phyloP scores from a whole-genome alignment of 2,329 filamentous ascomycete genomes.

The Shiraia bambusicola region DNA sequence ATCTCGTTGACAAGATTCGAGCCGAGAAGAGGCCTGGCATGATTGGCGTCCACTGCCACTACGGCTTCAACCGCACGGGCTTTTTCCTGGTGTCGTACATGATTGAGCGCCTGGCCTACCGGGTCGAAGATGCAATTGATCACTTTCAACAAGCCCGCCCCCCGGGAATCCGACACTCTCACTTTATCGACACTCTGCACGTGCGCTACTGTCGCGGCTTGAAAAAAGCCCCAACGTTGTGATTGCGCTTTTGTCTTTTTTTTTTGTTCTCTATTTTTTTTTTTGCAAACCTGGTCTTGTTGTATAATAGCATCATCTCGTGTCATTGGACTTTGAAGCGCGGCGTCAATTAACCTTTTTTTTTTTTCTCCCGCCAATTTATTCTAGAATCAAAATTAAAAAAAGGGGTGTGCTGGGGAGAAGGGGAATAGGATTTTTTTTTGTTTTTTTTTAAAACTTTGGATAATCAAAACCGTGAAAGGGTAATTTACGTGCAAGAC shows the following conservation, averaged over 20 bases:
- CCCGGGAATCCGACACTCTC: constrained; percentile 83
- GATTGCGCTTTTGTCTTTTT: not conserved
- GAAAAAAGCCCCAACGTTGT: constrained; percentile 35
- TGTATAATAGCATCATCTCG: too few relatives aligned
- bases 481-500: too few relatives aligned
- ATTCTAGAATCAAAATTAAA: too few relatives aligned
- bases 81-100: constrained; percentile 89
- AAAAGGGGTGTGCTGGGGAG: too few relatives aligned
- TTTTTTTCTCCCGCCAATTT: too few relatives aligned
- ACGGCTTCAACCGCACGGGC: constrained; percentile 92
- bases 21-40: constrained; percentile 40
- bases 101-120: constrained; percentile 74
- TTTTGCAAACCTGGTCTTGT: too few relatives aligned
- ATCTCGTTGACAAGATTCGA: constrained; percentile 55
- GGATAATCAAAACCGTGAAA: too few relatives aligned
- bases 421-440: too few relatives aligned
- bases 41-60: constrained; percentile 90
- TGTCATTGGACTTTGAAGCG: too few relatives aligned
- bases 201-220: constrained; percentile 68
- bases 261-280: not conserved
- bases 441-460: too few relatives aligned
- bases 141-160: constrained; percentile 72
- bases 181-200: constrained; percentile 83
- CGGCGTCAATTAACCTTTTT: too few relatives aligned
- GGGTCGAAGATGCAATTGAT: constrained; percentile 74